Percentiles rank a stretch among this genome's conserved stretches.
phyloP scores from a whole-genome alignment of 2,329 filamentous ascomycete genomes.

The Macrophomina phaseolina region DNA sequence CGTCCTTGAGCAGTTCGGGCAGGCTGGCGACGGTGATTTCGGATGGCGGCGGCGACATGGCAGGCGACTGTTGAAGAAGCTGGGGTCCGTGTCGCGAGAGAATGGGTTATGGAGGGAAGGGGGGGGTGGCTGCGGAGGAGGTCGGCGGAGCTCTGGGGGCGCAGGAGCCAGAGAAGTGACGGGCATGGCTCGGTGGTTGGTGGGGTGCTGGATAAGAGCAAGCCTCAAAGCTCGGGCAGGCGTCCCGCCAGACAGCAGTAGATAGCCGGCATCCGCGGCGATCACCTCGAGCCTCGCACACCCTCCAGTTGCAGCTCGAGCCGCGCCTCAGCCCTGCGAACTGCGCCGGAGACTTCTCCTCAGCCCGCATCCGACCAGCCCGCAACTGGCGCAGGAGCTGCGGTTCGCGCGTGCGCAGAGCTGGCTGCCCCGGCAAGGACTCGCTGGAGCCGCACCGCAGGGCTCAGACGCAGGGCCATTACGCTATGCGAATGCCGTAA shows the following conservation, averaged over 20 bases:
- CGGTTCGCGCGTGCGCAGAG: neutral
- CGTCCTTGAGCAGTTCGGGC: constrained; percentile 69
- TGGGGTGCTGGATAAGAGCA: constrained; percentile 3
- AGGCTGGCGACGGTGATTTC: constrained; percentile 69
- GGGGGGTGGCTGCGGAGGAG: constrained; percentile 1
- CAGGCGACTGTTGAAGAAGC: constrained; percentile 27
- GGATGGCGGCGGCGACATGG: constrained; percentile 36
- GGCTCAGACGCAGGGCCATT: constrained; percentile 9
- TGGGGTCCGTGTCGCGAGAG: constrained; percentile 9
- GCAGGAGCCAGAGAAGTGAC: neutral
- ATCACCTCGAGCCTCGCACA: constrained; percentile 3
- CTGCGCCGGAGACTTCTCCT: neutral
- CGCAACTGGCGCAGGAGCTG: neutral
- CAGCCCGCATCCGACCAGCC: neutral
- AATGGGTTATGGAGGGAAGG: neutral
- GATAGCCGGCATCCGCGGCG: constrained; percentile 1
- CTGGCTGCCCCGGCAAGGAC: neutral
- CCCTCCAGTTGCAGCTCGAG: neutral
- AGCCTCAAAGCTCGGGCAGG: constrained; percentile 5
- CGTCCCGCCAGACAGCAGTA: neutral
- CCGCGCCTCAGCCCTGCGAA: constrained; percentile 5
- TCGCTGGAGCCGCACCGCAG: neutral
- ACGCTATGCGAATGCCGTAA: constrained; percentile 21
- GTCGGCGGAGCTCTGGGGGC: neutral
- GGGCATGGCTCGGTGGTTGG: constrained; percentile 15